Conservation (phyloP, 768 basidiomycete species). For the Kwoniella pini region DNA sequence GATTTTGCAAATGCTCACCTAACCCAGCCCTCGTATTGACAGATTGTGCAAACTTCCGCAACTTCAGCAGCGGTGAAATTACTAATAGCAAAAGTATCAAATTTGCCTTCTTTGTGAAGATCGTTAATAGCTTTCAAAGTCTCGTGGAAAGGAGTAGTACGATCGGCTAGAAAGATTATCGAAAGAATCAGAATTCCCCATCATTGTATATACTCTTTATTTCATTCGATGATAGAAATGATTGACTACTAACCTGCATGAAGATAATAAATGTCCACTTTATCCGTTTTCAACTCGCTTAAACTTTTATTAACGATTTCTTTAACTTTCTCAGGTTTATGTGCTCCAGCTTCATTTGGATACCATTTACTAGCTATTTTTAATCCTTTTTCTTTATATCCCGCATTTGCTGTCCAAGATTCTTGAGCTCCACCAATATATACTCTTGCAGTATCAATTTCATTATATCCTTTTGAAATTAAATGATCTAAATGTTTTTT, state of each 20-base stretch:
- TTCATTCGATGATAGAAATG: too few relatives aligned
- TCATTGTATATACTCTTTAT: too few relatives aligned
- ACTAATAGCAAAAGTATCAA: conserved; percentile 59
- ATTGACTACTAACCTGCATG: conserved; percentile 49
- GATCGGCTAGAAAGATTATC: conserved; percentile 41
- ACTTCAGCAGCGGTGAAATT: conserved; percentile 58
- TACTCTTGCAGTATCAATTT: conserved; percentile 56
- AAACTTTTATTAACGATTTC: conserved; percentile 54
- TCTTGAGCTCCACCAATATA: conserved; percentile 52
- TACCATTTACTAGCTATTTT: conserved; percentile 66
- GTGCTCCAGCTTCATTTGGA: conserved; percentile 54
- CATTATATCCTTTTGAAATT: conserved; percentile 62
- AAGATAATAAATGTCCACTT: conserved; percentile 60
- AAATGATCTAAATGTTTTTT: conserved; percentile 63
- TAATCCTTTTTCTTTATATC: conserved; percentile 60
- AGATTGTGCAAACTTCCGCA: conserved; percentile 58
- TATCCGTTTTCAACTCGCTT: conserved; percentile 60
- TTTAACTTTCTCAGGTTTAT: conserved; percentile 54
- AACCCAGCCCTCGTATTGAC: conserved; percentile 59
- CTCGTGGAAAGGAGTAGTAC: conserved; percentile 59
- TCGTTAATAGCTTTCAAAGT: conserved; percentile 60
- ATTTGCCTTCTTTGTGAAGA: conserved; percentile 61
- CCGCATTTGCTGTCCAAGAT: conserved; percentile 37
- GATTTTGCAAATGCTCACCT: conserved; percentile 10
- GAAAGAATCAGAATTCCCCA: too few relatives aligned